phyloP scores from a whole-genome alignment of 2,329 filamentous ascomycete genomes.

The Tolypocladium nubicola region DNA sequence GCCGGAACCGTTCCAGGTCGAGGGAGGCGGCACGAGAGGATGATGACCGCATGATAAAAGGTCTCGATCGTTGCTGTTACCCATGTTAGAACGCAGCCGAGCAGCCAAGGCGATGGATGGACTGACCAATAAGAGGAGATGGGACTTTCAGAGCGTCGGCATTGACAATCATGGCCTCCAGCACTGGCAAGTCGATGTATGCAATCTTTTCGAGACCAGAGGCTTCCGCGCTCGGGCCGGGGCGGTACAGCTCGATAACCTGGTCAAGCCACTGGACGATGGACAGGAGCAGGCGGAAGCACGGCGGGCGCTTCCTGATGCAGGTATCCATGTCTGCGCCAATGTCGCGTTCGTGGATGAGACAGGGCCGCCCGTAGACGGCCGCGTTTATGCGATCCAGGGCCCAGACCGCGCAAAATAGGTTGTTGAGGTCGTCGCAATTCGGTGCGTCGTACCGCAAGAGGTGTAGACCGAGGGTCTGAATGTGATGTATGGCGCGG shows the following conservation, averaged over 20 bases:
- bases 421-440: slow-evolving; percentile 30
- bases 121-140: slow-evolving; percentile 37
- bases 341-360: slow-evolving; percentile 51
- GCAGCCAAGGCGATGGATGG: too few relatives aligned
- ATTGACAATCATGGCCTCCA: slow-evolving; percentile 46
- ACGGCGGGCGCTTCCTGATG: slow-evolving; percentile 38
- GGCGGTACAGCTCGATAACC: slow-evolving; percentile 50
- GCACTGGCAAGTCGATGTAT: slow-evolving; percentile 43
- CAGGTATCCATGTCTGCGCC: slow-evolving; percentile 41
- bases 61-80: slow-evolving; percentile 46
- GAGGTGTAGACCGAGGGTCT: slow-evolving; percentile 46
- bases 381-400: slow-evolving; percentile 49
- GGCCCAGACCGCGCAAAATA: slow-evolving; percentile 51
- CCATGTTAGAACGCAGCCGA: background rate
- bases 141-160: slow-evolving; percentile 39
- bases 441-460: slow-evolving; percentile 27
- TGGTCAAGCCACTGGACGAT: slow-evolving; percentile 45
- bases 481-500: slow-evolving; percentile 45
- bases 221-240: slow-evolving; percentile 30
- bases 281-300: slow-evolving; percentile 46
- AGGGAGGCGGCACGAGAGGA: slow-evolving; percentile 48
- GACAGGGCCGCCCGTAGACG: slow-evolving; percentile 47
- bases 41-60: slow-evolving; percentile 54
- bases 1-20: slow-evolving; percentile 26
- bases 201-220: slow-evolving; percentile 30